Percentiles rank a stretch among this genome's conserved stretches.
phyloP scores from a whole-genome alignment of 2,329 filamentous ascomycete species.

The Calonectria montana region DNA sequence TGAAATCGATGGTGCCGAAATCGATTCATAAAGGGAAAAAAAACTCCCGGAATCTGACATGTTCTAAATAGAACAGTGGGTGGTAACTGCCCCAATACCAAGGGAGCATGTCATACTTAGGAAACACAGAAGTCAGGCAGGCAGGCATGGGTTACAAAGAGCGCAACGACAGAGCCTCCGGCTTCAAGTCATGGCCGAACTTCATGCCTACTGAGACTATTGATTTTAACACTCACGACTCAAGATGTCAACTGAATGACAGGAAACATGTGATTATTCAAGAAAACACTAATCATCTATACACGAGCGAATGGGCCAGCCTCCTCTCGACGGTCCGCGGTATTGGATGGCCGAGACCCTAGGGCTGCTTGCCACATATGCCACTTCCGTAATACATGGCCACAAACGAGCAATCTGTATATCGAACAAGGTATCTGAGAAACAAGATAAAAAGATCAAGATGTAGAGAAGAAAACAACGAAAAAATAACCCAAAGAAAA shows the following conservation, averaged over 20 bases:
- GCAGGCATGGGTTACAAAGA: too few relatives aligned
- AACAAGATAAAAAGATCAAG: constrained; percentile 28
- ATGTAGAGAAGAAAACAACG: constrained; percentile 34
- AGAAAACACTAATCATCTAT: constrained; percentile 50
- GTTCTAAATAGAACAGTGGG: too few relatives aligned
- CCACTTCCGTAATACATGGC: constrained; percentile 39
- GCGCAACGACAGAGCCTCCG: too few relatives aligned
- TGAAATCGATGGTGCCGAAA: neutral
- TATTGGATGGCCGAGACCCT: constrained; percentile 21
- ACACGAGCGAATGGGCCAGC: constrained; percentile 48
- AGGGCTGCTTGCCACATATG: constrained; percentile 29
- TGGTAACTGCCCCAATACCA: too few relatives aligned
- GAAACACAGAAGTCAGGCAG: too few relatives aligned
- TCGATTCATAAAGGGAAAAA: neutral
- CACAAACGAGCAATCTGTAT: constrained; percentile 55
- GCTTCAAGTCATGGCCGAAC: neutral
- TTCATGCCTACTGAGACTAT: neutral
- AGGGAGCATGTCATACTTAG: too few relatives aligned
- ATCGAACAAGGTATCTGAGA: constrained; percentile 72
- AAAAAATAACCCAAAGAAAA: constrained; percentile 39
- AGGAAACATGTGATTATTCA: constrained; percentile 45
- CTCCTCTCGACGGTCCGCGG: constrained; percentile 39
- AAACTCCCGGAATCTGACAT: neutral
- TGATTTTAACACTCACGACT: neutral
- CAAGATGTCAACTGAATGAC: constrained; percentile 25